Evolutionary conservation across 176 grass and related monocot species (phyloP), one percentile per base, ranked within the genome.

Genomic region (Oryza rufipogon): DNA sequence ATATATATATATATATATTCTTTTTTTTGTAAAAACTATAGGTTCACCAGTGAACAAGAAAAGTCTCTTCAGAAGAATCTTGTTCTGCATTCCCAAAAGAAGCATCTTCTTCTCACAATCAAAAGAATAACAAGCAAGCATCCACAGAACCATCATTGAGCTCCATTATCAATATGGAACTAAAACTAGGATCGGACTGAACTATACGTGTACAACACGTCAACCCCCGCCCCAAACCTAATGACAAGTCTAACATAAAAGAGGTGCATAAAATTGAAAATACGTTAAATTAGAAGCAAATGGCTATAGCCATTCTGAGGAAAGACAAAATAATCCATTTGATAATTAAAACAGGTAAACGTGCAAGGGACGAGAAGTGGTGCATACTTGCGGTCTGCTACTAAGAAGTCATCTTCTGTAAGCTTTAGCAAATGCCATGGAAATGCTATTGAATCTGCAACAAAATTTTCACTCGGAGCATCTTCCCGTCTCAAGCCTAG

Each of bases 391-490:
- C 65, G 87, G 66, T 93, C 88, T 66, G 89, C 75, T 65, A 95
- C 39, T 80, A 95, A 90, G 63, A 98, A 79, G 48, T 87, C 67
- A 87, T 92, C 87, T 75, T 93, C 87, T 75, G 84, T 82, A 58
- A 80, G 78, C 28, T 93, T 80, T 17, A 98, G 81, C 76, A 98
- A 82, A 88, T 93, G 89, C 96, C 92, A 93, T 36, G 93, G 96
- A 83, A 89, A 86, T 80, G 68, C 36, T 70, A 92, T 73, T 28
- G 80, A 77, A 14, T 91, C 86, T 68, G 74, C 63, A 85, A 83
- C 77, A 71, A 92, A 69, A 56, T 89, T 71, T 77, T 78, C 49
- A 77, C 66, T 77, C 52, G 81, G 66, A 85, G 44, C 28, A 79
- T 86, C 77, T 83, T 93, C 87, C 64, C 71, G 93, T 87, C 51